Conservation (phyloP, 257 asterid genomes). For the Gynochthodes officinalis region DNA sequence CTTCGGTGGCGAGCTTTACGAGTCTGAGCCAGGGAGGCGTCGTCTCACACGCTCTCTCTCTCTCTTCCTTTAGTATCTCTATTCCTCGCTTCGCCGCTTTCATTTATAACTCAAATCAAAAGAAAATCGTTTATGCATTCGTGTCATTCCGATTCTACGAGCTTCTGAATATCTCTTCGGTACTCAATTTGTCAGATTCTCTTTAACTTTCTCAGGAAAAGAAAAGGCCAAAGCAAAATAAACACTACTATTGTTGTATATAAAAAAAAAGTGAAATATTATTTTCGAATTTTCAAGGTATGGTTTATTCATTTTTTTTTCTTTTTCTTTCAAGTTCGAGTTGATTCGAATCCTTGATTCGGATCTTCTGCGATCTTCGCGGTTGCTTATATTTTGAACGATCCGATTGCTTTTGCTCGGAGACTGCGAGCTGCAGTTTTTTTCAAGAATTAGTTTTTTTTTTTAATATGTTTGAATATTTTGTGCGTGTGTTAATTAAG, state of each 20-base stretch:
- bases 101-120: slow-evolving; percentile 1
- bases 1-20: slow-evolving; percentile 26
- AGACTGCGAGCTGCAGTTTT: slow-evolving; percentile 11
- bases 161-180: slow-evolving; percentile 12
- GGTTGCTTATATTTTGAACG: slow-evolving; percentile 6
- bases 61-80: slow-evolving; percentile 2
- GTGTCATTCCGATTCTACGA: slow-evolving; percentile 3
- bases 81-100: slow-evolving; percentile 11
- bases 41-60: slow-evolving; percentile 14
- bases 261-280: background rate
- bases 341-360: slow-evolving; percentile 37
- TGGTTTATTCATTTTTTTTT: background rate
- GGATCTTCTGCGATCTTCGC: slow-evolving; percentile 40
- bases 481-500: background rate
- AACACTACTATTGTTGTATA: background rate
- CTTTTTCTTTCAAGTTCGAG: slow-evolving; percentile 7
- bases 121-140: slow-evolving; percentile 10
- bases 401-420: slow-evolving; percentile 30
- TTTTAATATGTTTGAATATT: background rate
- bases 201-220: background rate
- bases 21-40: background rate
- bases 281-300: background rate
- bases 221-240: background rate
- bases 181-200: slow-evolving; percentile 40
- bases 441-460: too few relatives aligned